Base-by-base conservation (phyloP, 352 stramenopile species). In the Pythium folliculosum region DNA sequence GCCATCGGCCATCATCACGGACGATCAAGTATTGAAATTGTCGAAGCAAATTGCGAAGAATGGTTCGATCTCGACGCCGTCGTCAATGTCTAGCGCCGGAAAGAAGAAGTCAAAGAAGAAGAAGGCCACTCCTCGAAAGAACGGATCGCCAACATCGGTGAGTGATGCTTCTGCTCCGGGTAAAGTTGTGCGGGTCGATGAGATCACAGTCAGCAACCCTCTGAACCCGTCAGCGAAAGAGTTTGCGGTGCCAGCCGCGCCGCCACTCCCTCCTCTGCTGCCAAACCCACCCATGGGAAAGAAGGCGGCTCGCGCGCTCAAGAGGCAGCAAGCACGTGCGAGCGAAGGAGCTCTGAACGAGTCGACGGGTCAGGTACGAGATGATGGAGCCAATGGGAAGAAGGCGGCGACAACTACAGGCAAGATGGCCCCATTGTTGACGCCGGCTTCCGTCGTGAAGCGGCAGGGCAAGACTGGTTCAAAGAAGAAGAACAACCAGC, bases 401-500 rank as follows among this genome's bases (percentile, higher is more conserved):
- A 59, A 47, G 3, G 0, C 55, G 43, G 13, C 4, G 35, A 23
- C 13, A 25, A 35, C 17, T 12, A 50, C 25, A 27, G 23, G 52
- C 2, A 62, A 58, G 45, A 55, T 25, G 22, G 21, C 27, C 3
- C 32, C 64, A 14, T 16, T 70, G 13, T 50, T 71, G 19, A 66
- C 65, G 12, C 65, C 65, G 8, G 57, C 65, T 17, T 57, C 65
- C 19, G 65, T 69, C 16, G 54, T 55, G 19, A 72, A 67, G 62
- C 51, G 53, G 22, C 44, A 67, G 32, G 51, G 54, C 1, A 69
- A 69, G 12, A 48, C 21, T 25, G 12, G 57, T 13, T 47, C 40
- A 45, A 70, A 70, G 9, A 63, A 69, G 22, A 54, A 61, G 9
- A 23, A 12, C 19, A 37, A n/a, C 14, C 49, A 55, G 21, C 27